Base-by-base conservation (phyloP, 306 rosid genomes). In the Crataegus laevigata region DNA sequence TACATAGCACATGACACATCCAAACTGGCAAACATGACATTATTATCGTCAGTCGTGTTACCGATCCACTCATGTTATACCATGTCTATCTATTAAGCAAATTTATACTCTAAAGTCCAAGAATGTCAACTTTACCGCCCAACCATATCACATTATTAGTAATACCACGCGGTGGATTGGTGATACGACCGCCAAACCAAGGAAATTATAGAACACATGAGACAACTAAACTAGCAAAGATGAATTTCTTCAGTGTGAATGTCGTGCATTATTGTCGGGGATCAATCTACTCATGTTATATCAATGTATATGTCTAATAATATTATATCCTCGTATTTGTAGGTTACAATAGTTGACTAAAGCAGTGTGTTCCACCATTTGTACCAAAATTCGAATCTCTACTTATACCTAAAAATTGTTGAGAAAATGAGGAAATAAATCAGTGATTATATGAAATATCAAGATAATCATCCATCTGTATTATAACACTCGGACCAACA, bases 181-280 rank as follows among this genome's bases (percentile, higher is more conserved):
- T 47, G 17, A 47, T 47, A 15, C 19, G 6, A 47, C 6, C 0
- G 0, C 54, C 21, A 15, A 6, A 47, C 54, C 21, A 4, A 47
- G 6, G 6, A 4, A 47, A 47, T 47, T 47, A 47, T 17, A 25
- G 26, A 22, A 18, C 32, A 13, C 29, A 51, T 11, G 63, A 70
- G 75, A 71, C 59, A 82, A 68, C 63, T 80, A 38, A 28, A 75
- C 47, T 36, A 67, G 81, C 82, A 73, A 75, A 84, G 52, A 47
- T 47, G 3, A 47, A 47, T 14, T 47, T 47, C 54, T 5, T 47
- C 21, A 1, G 54, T 47, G 8, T 15, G 21, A 47, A 47, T 47
- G 6, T 47, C 1, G 0, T 47, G 15, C 21, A 47, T 47, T 47
- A 45, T 12, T 45, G 52, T 2, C 6, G 19, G 52, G 5, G 17